phyloP scores from a whole-genome alignment of 2,329 filamentous ascomycete genomes.

The Salinomyces thailandicus region DNA sequence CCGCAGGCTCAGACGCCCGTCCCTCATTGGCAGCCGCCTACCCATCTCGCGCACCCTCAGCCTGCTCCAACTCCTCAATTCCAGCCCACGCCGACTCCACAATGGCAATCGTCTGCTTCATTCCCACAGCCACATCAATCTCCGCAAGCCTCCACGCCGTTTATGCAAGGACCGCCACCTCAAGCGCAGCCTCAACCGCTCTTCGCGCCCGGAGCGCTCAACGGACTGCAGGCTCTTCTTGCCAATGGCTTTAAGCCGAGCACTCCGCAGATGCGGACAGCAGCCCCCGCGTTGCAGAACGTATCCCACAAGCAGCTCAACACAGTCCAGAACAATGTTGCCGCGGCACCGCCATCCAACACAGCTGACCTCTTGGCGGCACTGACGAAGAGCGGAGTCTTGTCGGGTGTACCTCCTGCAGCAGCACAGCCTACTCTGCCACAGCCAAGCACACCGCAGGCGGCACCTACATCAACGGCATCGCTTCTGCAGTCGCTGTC shows the following conservation, averaged over 20 bases:
- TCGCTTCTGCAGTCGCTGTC: slow-evolving; percentile 18
- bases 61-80: slow-evolving; percentile 15
- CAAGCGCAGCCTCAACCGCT: slow-evolving; percentile 14
- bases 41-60: slow-evolving; percentile 14
- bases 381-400: slow-evolving; percentile 20
- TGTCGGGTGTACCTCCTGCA: background rate
- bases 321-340: slow-evolving; percentile 19
- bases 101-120: slow-evolving; percentile 17
- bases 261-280: slow-evolving; percentile 27
- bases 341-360: slow-evolving; percentile 15
- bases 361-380: slow-evolving; percentile 22
- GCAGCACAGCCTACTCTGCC: slow-evolving; percentile 1
- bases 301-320: slow-evolving; percentile 22
- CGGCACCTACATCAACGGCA: slow-evolving; percentile 12
- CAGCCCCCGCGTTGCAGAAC: slow-evolving; percentile 21
- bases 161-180: slow-evolving; percentile 12
- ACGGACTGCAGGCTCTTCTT: slow-evolving; percentile 25
- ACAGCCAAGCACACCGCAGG: slow-evolving; percentile 7
- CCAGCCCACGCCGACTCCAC: slow-evolving; percentile 17
- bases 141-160: slow-evolving; percentile 11
- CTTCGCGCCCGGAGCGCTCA: slow-evolving; percentile 22
- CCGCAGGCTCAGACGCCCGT: slow-evolving; percentile 16
- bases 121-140: slow-evolving; percentile 22
- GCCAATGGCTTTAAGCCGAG: slow-evolving; percentile 26
- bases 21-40: slow-evolving; percentile 16